Conservation (phyloP, 2,329 filamentous ascomycete genomes). For the Fusarium sp. region DNA sequence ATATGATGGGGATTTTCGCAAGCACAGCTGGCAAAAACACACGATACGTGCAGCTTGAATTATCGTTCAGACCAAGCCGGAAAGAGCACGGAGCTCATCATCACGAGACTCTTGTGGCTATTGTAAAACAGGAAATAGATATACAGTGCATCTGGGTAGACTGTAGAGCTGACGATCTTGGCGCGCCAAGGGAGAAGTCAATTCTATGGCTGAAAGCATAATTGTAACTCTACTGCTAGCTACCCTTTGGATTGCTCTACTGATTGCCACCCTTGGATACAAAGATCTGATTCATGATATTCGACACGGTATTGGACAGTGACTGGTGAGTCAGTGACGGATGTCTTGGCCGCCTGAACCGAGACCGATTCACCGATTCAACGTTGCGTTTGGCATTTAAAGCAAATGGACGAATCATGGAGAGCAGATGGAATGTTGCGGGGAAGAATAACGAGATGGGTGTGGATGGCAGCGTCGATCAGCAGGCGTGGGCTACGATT, state of each 20-base stretch:
- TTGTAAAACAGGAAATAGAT: conserved; percentile 6
- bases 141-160: background rate
- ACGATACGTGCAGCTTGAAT: background rate
- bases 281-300: background rate
- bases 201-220: conserved; percentile 3
- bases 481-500: background rate
- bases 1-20: background rate
- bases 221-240: background rate
- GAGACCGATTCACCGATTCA: conserved; percentile 3
- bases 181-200: conserved; percentile 7
- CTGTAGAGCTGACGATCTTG: conserved; percentile 23
- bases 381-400: conserved; percentile 10
- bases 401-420: background rate
- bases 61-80: background rate
- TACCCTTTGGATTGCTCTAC: no score
- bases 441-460: background rate
- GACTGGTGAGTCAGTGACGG: background rate
- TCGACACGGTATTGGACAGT: background rate
- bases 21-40: background rate
- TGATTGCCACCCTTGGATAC: background rate
- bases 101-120: background rate
- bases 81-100: background rate
- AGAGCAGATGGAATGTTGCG: background rate
- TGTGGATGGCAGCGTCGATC: conserved; percentile 23
- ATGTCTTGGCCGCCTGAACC: conserved; percentile 7